phyloP scores from a whole-genome alignment of 2,329 filamentous ascomycete species.

The Claviceps sorghi region DNA sequence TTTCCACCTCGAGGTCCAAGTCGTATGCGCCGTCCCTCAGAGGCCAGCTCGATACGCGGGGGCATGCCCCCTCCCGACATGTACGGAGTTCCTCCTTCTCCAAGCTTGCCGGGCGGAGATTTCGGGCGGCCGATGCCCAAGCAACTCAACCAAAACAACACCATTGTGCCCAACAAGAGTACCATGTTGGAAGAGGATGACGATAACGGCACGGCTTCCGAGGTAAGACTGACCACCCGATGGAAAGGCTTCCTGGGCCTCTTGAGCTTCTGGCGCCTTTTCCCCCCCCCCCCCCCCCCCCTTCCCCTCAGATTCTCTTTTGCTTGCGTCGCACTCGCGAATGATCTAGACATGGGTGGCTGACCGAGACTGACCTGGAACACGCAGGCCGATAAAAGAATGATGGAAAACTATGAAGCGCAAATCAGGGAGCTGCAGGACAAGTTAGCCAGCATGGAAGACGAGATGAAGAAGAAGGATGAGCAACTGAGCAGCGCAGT shows the following conservation, averaged over 20 bases:
- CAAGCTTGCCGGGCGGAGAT: constrained; percentile 44
- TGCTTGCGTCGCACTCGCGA: neutral
- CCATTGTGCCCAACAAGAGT: constrained; percentile 93
- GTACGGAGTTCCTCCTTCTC: constrained; percentile 44
- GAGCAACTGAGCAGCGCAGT: constrained; percentile 48
- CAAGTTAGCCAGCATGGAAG: constrained; percentile 59
- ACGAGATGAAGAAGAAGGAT: constrained; percentile 54
- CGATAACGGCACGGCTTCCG: constrained; percentile 31
- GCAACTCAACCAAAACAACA: constrained; percentile 78
- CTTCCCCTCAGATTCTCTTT: too few species aligned
- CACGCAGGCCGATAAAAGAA: constrained; percentile 49
- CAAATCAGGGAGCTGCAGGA: constrained; percentile 63
- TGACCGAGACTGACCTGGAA: constrained; percentile 6
- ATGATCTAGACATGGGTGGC: neutral
- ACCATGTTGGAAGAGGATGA: constrained; percentile 96
- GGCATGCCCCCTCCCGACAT: constrained; percentile 25
- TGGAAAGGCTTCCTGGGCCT: neutral
- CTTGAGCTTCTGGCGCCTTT: neutral
- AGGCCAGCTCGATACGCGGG: constrained; percentile 45
- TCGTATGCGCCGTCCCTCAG: constrained; percentile 42
- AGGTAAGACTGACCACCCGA: constrained; percentile 19
- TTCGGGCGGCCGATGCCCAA: constrained; percentile 70
- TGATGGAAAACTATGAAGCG: constrained; percentile 64
- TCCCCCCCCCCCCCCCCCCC: too few species aligned
- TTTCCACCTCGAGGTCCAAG: constrained; percentile 37